Base-by-base conservation (phyloP, 352 stramenopile species). In the Phytophthora boehmeriae region DNA sequence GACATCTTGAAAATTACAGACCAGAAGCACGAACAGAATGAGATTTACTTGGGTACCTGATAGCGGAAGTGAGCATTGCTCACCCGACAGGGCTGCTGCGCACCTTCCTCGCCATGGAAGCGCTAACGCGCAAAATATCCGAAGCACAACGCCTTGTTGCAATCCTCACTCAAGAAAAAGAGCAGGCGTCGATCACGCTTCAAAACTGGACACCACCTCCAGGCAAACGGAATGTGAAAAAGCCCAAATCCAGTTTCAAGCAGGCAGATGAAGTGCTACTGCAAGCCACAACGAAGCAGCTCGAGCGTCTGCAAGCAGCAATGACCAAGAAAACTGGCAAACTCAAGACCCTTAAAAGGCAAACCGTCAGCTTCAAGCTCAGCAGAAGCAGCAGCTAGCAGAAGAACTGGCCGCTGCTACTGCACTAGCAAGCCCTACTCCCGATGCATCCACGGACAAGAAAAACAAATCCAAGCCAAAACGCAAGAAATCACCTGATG, bases 31-130 rank as follows among this genome's bases (percentile, higher is more conserved):
- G 54, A 73, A 23, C 59, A 66, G 39, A 44, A 70, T 22, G 36
- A 69, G 11, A 63, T 93, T 49, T 97, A 97, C 43, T 11, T 94
- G 2, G 73, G 79, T 42, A 88, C 80, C n/a, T 97, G 89, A 81
- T 97, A 32, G 88, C 87, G 6, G 88, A 97, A 63, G 85, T 97
- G 19, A 92, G 81, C 38, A 75, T 97, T 8, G 82, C 78, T 17
- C 81, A 86, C 32, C 84, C 88, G 4, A 95, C 86, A 0, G 85
- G 86, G 80, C 47, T 97, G 8, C 62, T 97, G 22, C 59, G 73
- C 5, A 88, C 73, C 5, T 96, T 94, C 51, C 44, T 95, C 8
- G 75, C 70, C 5, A 87, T 95, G 73, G 82, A 94, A 59, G 72
- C 67, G 16, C 63, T 94, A 1, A 92, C 77, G 0, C 68, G 66